Percentiles rank a stretch among this genome's conserved stretches.
Conservation (phyloP, 2,329 filamentous ascomycete species). For the Ophiosphaerella narmari region DNA sequence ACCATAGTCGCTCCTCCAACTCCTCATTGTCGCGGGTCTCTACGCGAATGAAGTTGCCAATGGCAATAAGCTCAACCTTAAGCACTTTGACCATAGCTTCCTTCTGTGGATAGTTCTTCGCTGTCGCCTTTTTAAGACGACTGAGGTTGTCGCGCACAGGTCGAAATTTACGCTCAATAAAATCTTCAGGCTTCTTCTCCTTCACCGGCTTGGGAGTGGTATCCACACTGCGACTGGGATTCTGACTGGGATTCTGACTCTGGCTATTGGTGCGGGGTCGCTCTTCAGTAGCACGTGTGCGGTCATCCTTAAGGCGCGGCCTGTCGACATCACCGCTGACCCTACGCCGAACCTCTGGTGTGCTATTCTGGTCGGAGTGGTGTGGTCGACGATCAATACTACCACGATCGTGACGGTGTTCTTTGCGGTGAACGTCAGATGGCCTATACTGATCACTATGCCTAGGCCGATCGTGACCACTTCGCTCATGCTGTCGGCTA, state of each 20-base stretch:
- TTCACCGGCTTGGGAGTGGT: conserved; percentile 30
- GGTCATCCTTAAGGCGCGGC: conserved; percentile 8
- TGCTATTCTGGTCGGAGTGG: conserved; percentile 43
- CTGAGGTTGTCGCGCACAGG: conserved; percentile 66
- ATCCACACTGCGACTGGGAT: conserved; percentile 36
- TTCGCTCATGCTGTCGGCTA: conserved; percentile 35
- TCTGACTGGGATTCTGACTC: conserved; percentile 45
- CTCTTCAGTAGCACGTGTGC: conserved; percentile 52
- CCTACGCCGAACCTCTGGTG: conserved; percentile 51
- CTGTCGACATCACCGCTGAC: conserved; percentile 50
- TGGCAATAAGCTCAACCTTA: conserved; percentile 63
- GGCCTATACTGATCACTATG: conserved; percentile 44
- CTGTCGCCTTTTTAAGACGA: conserved; percentile 64
- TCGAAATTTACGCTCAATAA: conserved; percentile 59
- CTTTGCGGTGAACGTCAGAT: conserved; percentile 37
- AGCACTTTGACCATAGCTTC: conserved; percentile 66
- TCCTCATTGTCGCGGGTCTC: conserved; percentile 49
- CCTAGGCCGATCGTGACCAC: conserved; percentile 33
- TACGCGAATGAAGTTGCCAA: conserved; percentile 66
- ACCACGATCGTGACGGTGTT: conserved; percentile 45
- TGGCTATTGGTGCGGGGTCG: conserved; percentile 49
- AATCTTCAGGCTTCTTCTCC: conserved; percentile 50
- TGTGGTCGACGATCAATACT: conserved; percentile 46
- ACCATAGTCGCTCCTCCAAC: conserved; percentile 59
- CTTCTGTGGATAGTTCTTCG: conserved; percentile 65